These are phyloP conservation scores for Anastatica hierochuntica DNA, from an alignment of 345 rosid genomes.

Conservation along the genomic window DNA sequence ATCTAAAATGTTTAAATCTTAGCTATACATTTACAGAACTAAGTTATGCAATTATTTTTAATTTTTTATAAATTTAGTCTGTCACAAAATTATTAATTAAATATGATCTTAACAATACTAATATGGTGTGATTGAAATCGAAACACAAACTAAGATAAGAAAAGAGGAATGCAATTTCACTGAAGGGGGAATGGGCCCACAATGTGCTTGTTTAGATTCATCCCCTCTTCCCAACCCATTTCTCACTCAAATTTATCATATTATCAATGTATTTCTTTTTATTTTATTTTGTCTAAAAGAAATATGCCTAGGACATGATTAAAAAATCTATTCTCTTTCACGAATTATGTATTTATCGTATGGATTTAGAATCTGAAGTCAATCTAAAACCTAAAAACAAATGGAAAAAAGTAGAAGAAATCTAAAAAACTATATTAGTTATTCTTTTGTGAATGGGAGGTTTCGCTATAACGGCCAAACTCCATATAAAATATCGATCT, in stretches of 20 bases:
- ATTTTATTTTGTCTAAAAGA: neutral
- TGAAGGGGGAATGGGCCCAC: conserved; percentile 9
- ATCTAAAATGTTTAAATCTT: too few species aligned
- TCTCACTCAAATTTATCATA: conserved; percentile 13
- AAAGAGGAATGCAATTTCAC: neutral
- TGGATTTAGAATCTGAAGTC: neutral
- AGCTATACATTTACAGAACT: too few species aligned
- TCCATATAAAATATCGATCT: too few species aligned
- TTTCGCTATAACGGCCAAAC: conserved; percentile 4
- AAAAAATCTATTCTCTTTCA: conserved; percentile 1
- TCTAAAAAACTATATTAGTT: neutral
- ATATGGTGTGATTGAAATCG: too few species aligned
- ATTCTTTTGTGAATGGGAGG: neutral
- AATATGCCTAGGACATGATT: neutral
- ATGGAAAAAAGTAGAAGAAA: neutral
- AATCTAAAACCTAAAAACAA: neutral
- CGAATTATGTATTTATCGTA: neutral
- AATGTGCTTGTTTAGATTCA: conserved; percentile 17
- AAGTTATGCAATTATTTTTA: too few species aligned
- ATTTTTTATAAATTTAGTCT: too few species aligned
- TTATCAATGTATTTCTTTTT: neutral
- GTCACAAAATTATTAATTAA: too few species aligned
- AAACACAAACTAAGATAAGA: neutral
- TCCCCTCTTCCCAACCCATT: conserved; percentile 31
- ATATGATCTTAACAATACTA: too few species aligned